Evolutionary conservation across 1,284 basidiomycete genomes (phyloP), one percentile per base, ranked within the genome.

Genomic region (Leccinum pachyderme): DNA sequence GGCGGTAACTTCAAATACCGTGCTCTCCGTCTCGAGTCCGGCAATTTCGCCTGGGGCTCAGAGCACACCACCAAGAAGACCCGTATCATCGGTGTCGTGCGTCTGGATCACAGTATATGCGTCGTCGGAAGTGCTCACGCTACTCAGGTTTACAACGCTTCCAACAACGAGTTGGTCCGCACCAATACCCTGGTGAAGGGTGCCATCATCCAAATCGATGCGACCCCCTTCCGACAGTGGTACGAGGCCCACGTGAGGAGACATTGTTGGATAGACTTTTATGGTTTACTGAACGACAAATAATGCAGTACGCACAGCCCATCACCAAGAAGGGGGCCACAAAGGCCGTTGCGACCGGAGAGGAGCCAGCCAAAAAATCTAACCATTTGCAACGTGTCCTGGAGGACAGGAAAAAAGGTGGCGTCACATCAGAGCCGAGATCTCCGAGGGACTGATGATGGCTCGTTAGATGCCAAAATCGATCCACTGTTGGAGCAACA

Each of bases 81-180:
- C 53, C 87, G 95, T 71, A 82, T 98, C 72, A 93, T 98, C 74
- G 79, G 86, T 79, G 95, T 98, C 64, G 95, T 95, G 76, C 75
- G 93, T 89, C 49, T 33, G 47, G 15, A 41, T 51, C 25, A 48
- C 22, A 7, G 43, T 52, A 25, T 61, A 43, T 56, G 51, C 49
- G 8, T 50, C 49, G 8, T 49, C 44, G 7, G 45, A 25, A 29
- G 13, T 33, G 29, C n/a, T 59, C 53, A 70, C 29, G 15, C 1
- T n/a, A 45, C 22, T 2, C 52, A 95, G 93, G 90, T 93, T 52
- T 98, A 98, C 85, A 98, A 98, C 76, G 85, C 95, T 49, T 95
- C 95, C 62, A 98, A 98, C 87, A 98, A 98, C 79, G 95, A 98
- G 79, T 86, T 98, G 71, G 95, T 98, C 72, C 92, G 95, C 72